These are phyloP conservation scores for Aspergillus hancockii DNA, from an alignment of 495 filamentous ascomycete genomes.

Conservation along the genomic window DNA sequence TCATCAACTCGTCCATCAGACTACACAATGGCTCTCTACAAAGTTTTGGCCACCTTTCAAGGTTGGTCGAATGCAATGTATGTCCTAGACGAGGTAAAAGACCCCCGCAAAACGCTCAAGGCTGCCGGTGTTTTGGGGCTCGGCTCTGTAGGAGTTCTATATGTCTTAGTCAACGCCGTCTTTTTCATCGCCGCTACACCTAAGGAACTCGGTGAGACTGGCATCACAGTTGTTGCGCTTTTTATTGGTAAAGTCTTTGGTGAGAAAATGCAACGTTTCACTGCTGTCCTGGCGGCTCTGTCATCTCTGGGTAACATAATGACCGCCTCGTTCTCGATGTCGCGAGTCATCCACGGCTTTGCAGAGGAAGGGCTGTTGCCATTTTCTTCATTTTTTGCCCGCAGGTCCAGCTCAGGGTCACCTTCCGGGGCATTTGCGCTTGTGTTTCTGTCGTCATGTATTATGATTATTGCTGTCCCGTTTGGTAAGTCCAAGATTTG, in stretches of 20 bases:
- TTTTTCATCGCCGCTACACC: constrained; percentile 66
- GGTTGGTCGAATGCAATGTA: constrained; percentile 68
- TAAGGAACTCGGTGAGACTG: constrained; percentile 62
- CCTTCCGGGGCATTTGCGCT: constrained; percentile 62
- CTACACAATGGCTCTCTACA: constrained; percentile 63
- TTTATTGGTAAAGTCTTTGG: constrained; percentile 69
- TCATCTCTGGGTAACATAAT: constrained; percentile 70
- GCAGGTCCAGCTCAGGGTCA: constrained; percentile 63
- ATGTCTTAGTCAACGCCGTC: constrained; percentile 66
- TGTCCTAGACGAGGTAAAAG: constrained; percentile 69
- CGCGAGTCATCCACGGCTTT: constrained; percentile 64
- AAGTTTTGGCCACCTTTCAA: constrained; percentile 67
- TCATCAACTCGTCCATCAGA: constrained; percentile 33
- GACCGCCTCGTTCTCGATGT: constrained; percentile 67
- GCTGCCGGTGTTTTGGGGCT: constrained; percentile 61
- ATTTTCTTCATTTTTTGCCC: constrained; percentile 58
- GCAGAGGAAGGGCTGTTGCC: constrained; percentile 68
- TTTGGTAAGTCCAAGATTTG: constrained; percentile 31
- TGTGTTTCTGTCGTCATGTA: constrained; percentile 63
- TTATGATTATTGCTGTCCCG: constrained; percentile 62
- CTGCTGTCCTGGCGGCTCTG: constrained; percentile 54
- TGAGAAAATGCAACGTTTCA: constrained; percentile 19
- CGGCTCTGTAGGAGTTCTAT: constrained; percentile 56
- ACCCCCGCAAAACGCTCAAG: constrained; percentile 65
- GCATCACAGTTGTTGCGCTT: constrained; percentile 62